Evolutionary conservation across 805 yeast genomes (phyloP), one percentile per base, ranked within the genome.

Genomic region (Starmerella kuoi): DNA sequence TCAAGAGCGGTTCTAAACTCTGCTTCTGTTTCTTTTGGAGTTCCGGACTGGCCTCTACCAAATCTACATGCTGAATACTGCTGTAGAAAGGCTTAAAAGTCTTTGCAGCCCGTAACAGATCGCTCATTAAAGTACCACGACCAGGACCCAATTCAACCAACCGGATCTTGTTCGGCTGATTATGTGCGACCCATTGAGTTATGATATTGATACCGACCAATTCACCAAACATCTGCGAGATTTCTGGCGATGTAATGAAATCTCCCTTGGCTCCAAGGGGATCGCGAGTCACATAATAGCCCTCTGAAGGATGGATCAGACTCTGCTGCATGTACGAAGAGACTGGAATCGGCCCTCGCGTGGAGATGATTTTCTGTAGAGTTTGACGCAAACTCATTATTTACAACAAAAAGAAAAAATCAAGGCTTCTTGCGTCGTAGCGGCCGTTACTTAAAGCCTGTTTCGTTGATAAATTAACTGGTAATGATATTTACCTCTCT

Each of bases 111-210:
- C 66, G 45, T 47, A 83, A 55, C 35, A 73, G 61, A 55, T 84
- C 94, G 52, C 64, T 63, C 77, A 81, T 76, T 50, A 84, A 61
- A 0, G 94, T 80, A 1, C 94, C 94, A 51, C 70, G 68, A 4
- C 94, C 94, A 0, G 94, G 94, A 0, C 94, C 94, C 58, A 82
- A 75, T 58, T 84, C 94, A 7, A 81, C 65, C 9, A 84, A 55
- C 39, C 77, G 62, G 21, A 79, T 60, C 11, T 56, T 54, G n/a
- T 52, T 31, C 0, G 82, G 77, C 34, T 58, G 64, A 22, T 71
- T 67, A 50, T 79, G 87, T 1, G 64, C 56, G 26, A 70, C 46
- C 82, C 86, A 81, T 28, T 65, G 61, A 2, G 66, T 55, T 15
- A 61, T 42, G 11, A 61, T 15, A 84, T 93, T 84, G 4, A 84